Conservation (phyloP, 192 early-diverging fungal genomes). For the Umbelopsis sp. region DNA sequence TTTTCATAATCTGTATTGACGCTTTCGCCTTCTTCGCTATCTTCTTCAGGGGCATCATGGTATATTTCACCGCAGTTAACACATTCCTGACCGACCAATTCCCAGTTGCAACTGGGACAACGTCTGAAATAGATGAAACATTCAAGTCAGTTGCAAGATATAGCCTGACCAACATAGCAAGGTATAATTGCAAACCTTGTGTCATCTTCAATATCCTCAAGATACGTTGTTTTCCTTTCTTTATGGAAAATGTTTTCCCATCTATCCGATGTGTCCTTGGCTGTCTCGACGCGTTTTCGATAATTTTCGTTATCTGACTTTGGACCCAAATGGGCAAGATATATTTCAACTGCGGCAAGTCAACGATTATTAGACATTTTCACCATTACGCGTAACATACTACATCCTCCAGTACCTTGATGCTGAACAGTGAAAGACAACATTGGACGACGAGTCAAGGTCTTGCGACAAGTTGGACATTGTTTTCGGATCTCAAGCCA, state of each 20-base stretch:
- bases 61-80: conserved; percentile 11
- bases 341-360: background rate
- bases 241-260: conserved; percentile 10
- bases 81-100: conserved; percentile 6
- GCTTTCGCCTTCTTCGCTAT: conserved; percentile 9
- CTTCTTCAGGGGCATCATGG: conserved; percentile 5
- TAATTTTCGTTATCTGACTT: conserved; percentile 5
- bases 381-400: background rate
- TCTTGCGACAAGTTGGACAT: conserved; percentile 12
- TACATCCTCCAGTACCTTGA: conserved; percentile 4
- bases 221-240: background rate
- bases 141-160: background rate
- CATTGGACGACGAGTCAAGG: conserved; percentile 5
- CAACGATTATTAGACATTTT: background rate
- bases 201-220: conserved; percentile 1
- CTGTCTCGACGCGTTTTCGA: background rate
- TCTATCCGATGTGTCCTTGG: background rate
- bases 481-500: conserved; percentile 18
- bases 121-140: background rate
- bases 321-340: background rate
- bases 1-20: conserved; percentile 1
- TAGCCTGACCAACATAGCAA: too few species aligned
- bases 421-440: conserved; percentile 9
- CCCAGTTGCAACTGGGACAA: background rate
- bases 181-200: background rate